phyloP scores from a whole-genome alignment of 2,329 filamentous ascomycete species.

The Lachnellula cervina region DNA sequence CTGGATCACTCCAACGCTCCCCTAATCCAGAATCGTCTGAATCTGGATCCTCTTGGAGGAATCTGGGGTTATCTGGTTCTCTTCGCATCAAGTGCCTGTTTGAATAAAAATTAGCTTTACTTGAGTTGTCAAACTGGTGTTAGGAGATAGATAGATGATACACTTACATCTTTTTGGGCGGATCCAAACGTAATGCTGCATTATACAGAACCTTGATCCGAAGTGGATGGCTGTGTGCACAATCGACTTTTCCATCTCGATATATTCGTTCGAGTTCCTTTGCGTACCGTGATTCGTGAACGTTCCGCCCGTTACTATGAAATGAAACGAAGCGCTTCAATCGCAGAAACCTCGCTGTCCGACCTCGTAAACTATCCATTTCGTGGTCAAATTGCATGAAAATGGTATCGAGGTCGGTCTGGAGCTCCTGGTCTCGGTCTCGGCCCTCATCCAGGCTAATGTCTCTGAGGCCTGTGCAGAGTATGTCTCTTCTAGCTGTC shows the following conservation, averaged over 20 bases:
- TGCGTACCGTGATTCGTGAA: background rate
- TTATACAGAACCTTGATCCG: background rate
- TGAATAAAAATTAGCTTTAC: too few species aligned
- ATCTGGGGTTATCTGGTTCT: too few species aligned
- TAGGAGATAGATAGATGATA: too few species aligned
- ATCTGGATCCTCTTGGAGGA: too few species aligned
- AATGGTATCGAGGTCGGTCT: background rate
- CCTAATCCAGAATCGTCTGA: too few species aligned
- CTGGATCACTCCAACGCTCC: too few species aligned
- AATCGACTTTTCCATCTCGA: background rate
- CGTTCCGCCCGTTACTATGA: background rate
- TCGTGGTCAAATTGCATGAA: background rate
- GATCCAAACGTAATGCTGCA: background rate
- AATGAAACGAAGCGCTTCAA: background rate
- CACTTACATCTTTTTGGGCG: background rate
- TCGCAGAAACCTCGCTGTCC: background rate
- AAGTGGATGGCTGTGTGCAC: background rate
- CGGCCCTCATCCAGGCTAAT: background rate
- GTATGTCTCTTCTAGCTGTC: background rate
- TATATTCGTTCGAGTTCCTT: background rate
- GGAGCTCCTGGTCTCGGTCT: background rate
- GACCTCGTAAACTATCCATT: background rate
- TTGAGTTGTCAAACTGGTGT: too few species aligned
- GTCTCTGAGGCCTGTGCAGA: too few species aligned
- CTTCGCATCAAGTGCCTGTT: too few species aligned